Percentiles rank a stretch among this genome's conserved stretches.
phyloP scores from a whole-genome alignment of 176 grass and related monocot genomes.

The Phoenix dactylifera region DNA sequence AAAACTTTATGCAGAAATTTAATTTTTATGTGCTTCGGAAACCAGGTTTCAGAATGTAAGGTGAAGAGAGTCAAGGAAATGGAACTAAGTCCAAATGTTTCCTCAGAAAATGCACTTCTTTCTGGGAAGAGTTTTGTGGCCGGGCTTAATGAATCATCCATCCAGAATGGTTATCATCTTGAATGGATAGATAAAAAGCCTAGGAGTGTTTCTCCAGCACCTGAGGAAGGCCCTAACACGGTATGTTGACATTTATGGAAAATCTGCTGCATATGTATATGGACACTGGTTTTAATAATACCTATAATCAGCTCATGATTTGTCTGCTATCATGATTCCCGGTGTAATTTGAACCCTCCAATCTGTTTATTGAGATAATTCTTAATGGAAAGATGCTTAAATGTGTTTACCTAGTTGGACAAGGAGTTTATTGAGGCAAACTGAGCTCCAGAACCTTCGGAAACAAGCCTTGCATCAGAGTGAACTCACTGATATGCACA shows the following conservation, averaged over 20 bases:
- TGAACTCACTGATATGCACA: too few relatives aligned
- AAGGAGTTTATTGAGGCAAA: too few relatives aligned
- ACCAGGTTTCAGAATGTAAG: slow-evolving; percentile 17
- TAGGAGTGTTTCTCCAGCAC: slow-evolving; percentile 2
- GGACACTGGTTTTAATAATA: too few relatives aligned
- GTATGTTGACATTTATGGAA: neutral
- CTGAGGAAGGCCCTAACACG: slow-evolving; percentile 4
- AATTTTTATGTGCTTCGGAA: neutral
- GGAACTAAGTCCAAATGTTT: slow-evolving; percentile 2
- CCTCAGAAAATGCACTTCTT: slow-evolving; percentile 21
- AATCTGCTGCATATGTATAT: too few relatives aligned
- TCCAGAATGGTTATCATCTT: slow-evolving; percentile 5
- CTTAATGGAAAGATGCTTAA: too few relatives aligned
- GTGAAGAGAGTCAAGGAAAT: slow-evolving; percentile 15
- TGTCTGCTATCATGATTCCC: too few relatives aligned
- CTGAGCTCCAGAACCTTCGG: too few relatives aligned
- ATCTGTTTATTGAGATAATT: too few relatives aligned
- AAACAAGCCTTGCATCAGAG: too few relatives aligned
- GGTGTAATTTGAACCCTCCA: too few relatives aligned
- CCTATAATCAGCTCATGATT: too few relatives aligned
- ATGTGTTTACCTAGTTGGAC: too few relatives aligned
- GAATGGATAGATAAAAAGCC: slow-evolving; percentile 16
- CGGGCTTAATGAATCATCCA: neutral
- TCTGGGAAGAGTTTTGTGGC: slow-evolving; percentile 15
- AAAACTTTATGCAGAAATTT: neutral